Evolutionary conservation across 2,329 filamentous ascomycete genomes (phyloP).

Genomic region (Drechslerella dactyloides): DNA sequence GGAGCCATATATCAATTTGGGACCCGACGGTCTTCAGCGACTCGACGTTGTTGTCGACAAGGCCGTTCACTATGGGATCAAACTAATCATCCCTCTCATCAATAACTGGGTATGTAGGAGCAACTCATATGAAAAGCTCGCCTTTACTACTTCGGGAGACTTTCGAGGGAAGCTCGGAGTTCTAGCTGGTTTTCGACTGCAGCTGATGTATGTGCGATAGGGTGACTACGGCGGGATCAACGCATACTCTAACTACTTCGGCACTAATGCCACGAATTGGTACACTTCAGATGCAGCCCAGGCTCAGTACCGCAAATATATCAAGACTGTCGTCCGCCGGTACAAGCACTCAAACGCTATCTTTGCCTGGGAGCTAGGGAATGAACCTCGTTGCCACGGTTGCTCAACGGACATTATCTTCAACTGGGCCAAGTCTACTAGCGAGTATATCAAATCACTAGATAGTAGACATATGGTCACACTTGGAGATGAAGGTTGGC

Average conservation of each 20-base stretch:
- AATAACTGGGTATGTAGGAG: constrained; percentile 66
- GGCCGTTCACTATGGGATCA: constrained; percentile 67
- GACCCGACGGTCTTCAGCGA: constrained; percentile 63
- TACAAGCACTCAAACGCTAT: constrained; percentile 68
- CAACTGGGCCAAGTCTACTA: constrained; percentile 67
- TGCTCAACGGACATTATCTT: constrained; percentile 67
- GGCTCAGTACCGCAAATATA: constrained; percentile 68
- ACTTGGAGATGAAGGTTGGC: constrained; percentile 65
- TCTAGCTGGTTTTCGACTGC: not conserved
- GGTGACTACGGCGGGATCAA: constrained; percentile 48
- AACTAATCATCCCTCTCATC: constrained; percentile 70
- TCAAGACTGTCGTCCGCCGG: constrained; percentile 66
- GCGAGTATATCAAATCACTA: constrained; percentile 69
- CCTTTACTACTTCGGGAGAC: not conserved
- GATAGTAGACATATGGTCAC: constrained; percentile 69
- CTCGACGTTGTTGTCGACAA: constrained; percentile 70
- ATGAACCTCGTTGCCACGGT: constrained; percentile 69
- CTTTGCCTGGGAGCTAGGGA: constrained; percentile 72
- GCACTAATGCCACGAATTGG: constrained; percentile 63
- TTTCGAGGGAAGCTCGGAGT: too few species aligned
- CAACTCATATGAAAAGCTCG: not conserved
- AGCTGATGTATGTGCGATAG: too few species aligned
- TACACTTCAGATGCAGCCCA: constrained; percentile 66
- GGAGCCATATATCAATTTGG: constrained; percentile 52
- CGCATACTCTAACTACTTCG: constrained; percentile 62